These are phyloP conservation scores for Yamadazyma jaroonii DNA, from an alignment of 1,139 yeast genomes.

Conservation along the genomic window DNA sequence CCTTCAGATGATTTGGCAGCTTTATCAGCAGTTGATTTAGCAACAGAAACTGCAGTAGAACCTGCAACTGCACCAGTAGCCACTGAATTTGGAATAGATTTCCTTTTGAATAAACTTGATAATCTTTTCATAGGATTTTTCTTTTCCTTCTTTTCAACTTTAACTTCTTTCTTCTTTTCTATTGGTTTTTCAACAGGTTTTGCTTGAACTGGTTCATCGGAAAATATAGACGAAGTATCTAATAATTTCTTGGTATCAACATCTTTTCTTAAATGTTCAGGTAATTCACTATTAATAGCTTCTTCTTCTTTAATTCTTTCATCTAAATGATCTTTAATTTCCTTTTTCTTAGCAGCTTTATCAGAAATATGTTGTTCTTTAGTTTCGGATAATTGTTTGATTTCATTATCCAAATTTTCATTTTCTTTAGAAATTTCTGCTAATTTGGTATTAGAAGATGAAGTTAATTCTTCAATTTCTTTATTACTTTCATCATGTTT, in stretches of 20 bases:
- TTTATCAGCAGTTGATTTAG: slow-evolving; percentile 2
- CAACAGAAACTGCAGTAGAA: slow-evolving; percentile 4
- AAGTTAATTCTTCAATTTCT: slow-evolving; percentile 30
- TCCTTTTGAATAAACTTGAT: slow-evolving; percentile 14
- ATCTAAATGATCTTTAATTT: slow-evolving; percentile 30
- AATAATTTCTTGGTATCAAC: slow-evolving; percentile 39
- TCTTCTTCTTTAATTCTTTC: slow-evolving; percentile 41
- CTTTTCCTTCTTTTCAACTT: slow-evolving; percentile 6
- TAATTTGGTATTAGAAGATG: slow-evolving; percentile 23
- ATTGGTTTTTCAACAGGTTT: slow-evolving; percentile 9
- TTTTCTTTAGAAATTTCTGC: slow-evolving; percentile 23
- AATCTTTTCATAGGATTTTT: slow-evolving; percentile 14
- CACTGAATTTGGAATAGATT: slow-evolving; percentile 4
- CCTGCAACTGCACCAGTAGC: slow-evolving; percentile 8
- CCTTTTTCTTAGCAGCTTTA: slow-evolving; percentile 32
- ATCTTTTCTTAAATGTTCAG: slow-evolving; percentile 49
- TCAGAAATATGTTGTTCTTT: slow-evolving; percentile 27
- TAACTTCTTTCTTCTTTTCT: slow-evolving; percentile 4
- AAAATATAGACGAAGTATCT: slow-evolving; percentile 42
- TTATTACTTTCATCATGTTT: slow-evolving; percentile 33
- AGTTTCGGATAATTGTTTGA: slow-evolving; percentile 27
- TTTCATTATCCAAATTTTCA: slow-evolving; percentile 31
- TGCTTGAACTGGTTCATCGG: slow-evolving; percentile 23
- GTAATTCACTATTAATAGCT: slow-evolving; percentile 47
- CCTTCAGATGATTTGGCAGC: slow-evolving; percentile 1